Conservation (phyloP, 768 basidiomycete species). For the Thelephora ganbajun region DNA sequence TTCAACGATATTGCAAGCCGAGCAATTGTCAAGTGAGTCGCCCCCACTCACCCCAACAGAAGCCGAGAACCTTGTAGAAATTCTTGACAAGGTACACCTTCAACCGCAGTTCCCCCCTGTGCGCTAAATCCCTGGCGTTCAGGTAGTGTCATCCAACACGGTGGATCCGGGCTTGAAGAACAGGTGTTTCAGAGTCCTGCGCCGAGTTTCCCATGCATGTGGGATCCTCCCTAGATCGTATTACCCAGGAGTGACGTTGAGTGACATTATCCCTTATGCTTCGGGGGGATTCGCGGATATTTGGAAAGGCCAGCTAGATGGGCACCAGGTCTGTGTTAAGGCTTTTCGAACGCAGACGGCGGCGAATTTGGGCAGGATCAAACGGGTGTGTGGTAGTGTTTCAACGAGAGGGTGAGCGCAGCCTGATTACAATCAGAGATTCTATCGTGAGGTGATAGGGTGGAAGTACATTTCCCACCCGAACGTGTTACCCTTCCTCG, state of each 20-base stretch:
- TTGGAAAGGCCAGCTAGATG: background rate
- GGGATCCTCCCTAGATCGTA: background rate
- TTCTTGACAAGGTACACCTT: too few relatives aligned
- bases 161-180: too few relatives aligned
- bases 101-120: too few relatives aligned
- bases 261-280: background rate
- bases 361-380: background rate
- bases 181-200: background rate
- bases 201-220: background rate
- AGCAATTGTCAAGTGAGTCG: too few relatives aligned
- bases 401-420: too few relatives aligned
- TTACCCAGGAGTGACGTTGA: background rate
- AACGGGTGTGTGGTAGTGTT: background rate
- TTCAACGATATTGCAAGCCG: too few relatives aligned
- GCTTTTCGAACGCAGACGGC: background rate
- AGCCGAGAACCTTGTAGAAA: too few relatives aligned
- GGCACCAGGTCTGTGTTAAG: background rate
- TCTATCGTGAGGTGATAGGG: slow-evolving; percentile 6
- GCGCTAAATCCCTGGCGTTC: too few relatives aligned
- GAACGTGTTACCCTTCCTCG: too few relatives aligned
- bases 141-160: too few relatives aligned
- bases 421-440: background rate
- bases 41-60: too few relatives aligned
- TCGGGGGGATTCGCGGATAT: background rate
- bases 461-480: slow-evolving; percentile 10